phyloP scores from a whole-genome alignment of 2,329 filamentous ascomycete genomes.

The Ophiocordyceps robertsii region DNA sequence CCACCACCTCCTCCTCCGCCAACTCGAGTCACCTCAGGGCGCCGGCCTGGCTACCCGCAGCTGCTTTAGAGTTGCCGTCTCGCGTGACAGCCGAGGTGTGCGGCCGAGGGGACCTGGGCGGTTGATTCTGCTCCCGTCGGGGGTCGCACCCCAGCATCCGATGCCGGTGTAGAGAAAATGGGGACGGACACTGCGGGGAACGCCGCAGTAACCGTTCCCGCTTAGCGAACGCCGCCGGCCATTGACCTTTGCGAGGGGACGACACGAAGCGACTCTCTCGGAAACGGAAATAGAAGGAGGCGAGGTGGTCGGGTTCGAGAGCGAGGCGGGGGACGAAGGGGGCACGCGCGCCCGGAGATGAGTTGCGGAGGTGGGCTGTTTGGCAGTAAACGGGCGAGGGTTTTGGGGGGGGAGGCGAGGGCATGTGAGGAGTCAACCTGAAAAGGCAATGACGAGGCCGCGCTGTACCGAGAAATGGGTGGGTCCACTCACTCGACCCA shows the following conservation, averaged over 20 bases:
- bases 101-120: not conserved
- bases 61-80: not conserved
- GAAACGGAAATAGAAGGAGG: not conserved
- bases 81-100: not conserved
- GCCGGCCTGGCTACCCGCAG: not conserved
- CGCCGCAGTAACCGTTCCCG: constrained; percentile 40
- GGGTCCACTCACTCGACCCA: not conserved
- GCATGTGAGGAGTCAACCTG: not conserved
- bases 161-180: constrained; percentile 8
- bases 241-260: constrained; percentile 29
- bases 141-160: constrained; percentile 3
- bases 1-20: not conserved
- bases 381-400: not conserved
- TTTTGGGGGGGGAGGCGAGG: not conserved
- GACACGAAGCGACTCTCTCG: not conserved
- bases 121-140: not conserved
- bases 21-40: not conserved
- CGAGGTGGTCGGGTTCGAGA: constrained; percentile 3
- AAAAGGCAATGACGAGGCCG: not conserved
- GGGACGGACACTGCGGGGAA: constrained; percentile 41
- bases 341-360: not conserved
- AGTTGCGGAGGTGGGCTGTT: constrained; percentile 2
- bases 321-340: not conserved
- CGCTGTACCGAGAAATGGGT: not conserved
- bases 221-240: constrained; percentile 42